Percentiles rank a stretch among this genome's conserved stretches.
These are phyloP conservation scores for Medicago arabica DNA, from an alignment of 306 rosid species.

Conservation along the genomic window DNA sequence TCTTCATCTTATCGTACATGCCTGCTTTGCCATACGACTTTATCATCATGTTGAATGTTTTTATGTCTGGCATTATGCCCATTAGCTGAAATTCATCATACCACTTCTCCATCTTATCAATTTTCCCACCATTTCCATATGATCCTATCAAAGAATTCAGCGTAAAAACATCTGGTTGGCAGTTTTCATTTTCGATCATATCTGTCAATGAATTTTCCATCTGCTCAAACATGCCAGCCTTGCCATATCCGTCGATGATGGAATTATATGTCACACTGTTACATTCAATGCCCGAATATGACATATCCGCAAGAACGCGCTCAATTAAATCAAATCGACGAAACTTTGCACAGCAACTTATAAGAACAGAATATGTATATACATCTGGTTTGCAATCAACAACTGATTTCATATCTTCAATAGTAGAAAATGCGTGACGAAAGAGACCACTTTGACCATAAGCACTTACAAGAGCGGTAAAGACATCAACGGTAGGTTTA, in stretches of 20 bases:
- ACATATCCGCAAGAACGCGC: constrained; percentile 69
- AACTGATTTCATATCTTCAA: constrained; percentile 85
- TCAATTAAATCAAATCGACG: constrained; percentile 66
- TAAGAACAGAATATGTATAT: constrained; percentile 74
- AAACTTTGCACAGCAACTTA: constrained; percentile 67
- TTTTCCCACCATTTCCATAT: constrained; percentile 67
- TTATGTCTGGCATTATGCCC: constrained; percentile 75
- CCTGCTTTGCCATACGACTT: constrained; percentile 82
- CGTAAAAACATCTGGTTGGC: constrained; percentile 83
- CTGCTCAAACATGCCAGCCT: constrained; percentile 75
- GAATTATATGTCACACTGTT: constrained; percentile 78
- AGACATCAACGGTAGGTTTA: constrained; percentile 78
- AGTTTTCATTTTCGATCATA: constrained; percentile 79
- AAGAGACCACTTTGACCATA: constrained; percentile 77
- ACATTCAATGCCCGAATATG: constrained; percentile 63
- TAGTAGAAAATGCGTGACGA: constrained; percentile 65
- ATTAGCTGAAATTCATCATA: constrained; percentile 85
- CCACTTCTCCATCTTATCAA: constrained; percentile 92
- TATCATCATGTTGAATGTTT: constrained; percentile 84
- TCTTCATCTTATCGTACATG: constrained; percentile 68
- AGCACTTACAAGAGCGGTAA: constrained; percentile 84
- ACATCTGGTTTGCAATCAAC: constrained; percentile 74
- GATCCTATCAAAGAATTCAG: constrained; percentile 72
- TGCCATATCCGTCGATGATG: constrained; percentile 81
- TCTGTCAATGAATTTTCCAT: constrained; percentile 74